phyloP scores from a whole-genome alignment of 2,329 filamentous ascomycete genomes.

The Trichoderma sp. region DNA sequence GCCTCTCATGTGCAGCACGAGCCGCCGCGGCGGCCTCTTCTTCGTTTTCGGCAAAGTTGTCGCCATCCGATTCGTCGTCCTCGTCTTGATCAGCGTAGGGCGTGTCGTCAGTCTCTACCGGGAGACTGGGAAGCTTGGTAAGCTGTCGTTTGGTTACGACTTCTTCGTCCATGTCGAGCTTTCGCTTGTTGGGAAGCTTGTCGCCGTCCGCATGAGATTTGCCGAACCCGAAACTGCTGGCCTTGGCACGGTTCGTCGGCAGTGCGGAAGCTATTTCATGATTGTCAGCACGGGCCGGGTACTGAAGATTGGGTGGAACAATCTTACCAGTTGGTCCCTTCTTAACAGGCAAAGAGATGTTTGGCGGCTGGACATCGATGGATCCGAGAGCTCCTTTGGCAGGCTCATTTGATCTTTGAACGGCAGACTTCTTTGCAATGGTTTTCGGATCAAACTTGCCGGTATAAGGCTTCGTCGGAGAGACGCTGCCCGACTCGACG shows the following conservation, averaged over 20 bases:
- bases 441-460: constrained; percentile 87
- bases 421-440: constrained; percentile 76
- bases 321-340: constrained; percentile 43
- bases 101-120: constrained; percentile 64
- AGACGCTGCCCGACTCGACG: constrained; percentile 46
- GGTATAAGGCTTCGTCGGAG: constrained; percentile 63
- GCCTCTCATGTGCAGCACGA: constrained; percentile 80
- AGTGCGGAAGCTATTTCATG: constrained; percentile 52
- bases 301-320: constrained; percentile 25
- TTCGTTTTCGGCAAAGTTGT: constrained; percentile 78
- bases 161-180: constrained; percentile 84
- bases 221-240: constrained; percentile 81
- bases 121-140: constrained; percentile 81
- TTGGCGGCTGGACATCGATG: constrained; percentile 47
- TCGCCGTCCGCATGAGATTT: constrained; percentile 67
- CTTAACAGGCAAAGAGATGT: constrained; percentile 39
- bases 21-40: constrained; percentile 86
- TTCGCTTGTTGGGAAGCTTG: constrained; percentile 69
- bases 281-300: constrained; percentile 34
- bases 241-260: constrained; percentile 70
- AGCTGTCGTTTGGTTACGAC: constrained; percentile 85
- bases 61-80: constrained; percentile 72
- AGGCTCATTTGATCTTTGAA: constrained; percentile 58
- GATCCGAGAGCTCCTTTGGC: constrained; percentile 54
- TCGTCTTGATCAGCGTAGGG: constrained; percentile 65